Percentiles rank a stretch among this genome's conserved stretches.
Conservation (phyloP, 2,329 filamentous ascomycete species). For the Ophiosphaerella herpotricha region DNA sequence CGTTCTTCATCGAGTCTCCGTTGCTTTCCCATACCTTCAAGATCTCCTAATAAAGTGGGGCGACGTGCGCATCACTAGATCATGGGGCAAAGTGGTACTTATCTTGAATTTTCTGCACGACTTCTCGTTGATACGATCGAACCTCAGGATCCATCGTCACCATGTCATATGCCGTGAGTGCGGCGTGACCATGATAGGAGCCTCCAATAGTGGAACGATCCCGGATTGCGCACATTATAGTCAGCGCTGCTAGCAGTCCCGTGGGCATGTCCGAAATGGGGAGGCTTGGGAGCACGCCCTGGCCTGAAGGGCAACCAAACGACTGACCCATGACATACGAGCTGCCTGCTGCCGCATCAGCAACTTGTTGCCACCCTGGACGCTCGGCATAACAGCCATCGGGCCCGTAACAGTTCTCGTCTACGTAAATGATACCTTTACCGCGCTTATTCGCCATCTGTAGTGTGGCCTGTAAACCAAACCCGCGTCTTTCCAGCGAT, state of each 20-base stretch:
- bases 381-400: conserved; percentile 53
- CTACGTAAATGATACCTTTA: conserved; percentile 54
- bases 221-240: conserved; percentile 29
- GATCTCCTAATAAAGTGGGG: background rate
- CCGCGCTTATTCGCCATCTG: conserved; percentile 47
- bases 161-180: background rate
- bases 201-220: conserved; percentile 28
- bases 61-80: background rate
- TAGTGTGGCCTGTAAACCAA: conserved; percentile 49
- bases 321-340: conserved; percentile 40
- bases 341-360: conserved; percentile 26
- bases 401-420: conserved; percentile 58
- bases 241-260: conserved; percentile 29
- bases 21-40: background rate
- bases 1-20: background rate
- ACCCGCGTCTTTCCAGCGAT: conserved; percentile 49
- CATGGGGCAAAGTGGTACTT: background rate
- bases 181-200: conserved; percentile 1
- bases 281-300: conserved; percentile 29
- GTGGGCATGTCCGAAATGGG: conserved; percentile 39
- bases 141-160: background rate
- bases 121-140: background rate
- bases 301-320: conserved; percentile 23
- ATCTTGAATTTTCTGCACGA: background rate
- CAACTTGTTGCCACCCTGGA: conserved; percentile 59